phyloP scores from a whole-genome alignment of 305 asterid species.

The Solanum chacoense region DNA sequence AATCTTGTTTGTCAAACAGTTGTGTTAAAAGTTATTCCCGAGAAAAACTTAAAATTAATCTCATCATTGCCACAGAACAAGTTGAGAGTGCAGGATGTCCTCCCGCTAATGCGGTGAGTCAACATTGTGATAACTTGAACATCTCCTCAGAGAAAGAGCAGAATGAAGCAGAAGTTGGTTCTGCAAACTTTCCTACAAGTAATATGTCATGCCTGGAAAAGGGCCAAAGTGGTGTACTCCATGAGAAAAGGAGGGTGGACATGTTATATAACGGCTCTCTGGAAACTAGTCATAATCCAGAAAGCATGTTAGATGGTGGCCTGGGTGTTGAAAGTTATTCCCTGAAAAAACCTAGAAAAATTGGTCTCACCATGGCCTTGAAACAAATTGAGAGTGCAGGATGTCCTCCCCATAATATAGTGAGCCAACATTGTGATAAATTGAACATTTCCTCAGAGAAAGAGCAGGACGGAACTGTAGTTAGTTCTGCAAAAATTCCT shows the following conservation, averaged over 20 bases:
- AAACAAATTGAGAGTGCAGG: slow-evolving; percentile 22
- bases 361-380: slow-evolving; percentile 21
- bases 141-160: slow-evolving; percentile 12
- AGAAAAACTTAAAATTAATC: slow-evolving; percentile 23
- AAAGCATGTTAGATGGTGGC: slow-evolving; percentile 14
- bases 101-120: slow-evolving; percentile 8
- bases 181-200: slow-evolving; percentile 25
- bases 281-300: slow-evolving; percentile 16
- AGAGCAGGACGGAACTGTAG: slow-evolving; percentile 15
- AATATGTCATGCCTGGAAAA: slow-evolving; percentile 2
- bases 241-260: slow-evolving; percentile 29
- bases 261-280: slow-evolving; percentile 23
- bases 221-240: slow-evolving; percentile 1
- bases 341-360: slow-evolving; percentile 22
- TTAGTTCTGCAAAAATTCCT: slow-evolving; percentile 24
- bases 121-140: slow-evolving; percentile 19
- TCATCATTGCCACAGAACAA: slow-evolving; percentile 22
- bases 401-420: slow-evolving; percentile 15
- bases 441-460: slow-evolving; percentile 13
- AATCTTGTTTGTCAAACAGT: slow-evolving; percentile 21
- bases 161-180: slow-evolving; percentile 15
- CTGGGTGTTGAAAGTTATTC: slow-evolving; percentile 15
- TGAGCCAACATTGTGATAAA: slow-evolving; percentile 17
- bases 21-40: slow-evolving; percentile 19
- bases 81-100: slow-evolving; percentile 25